Conservation (phyloP, 164 flowering plant genomes). For the Aristolochia contorta region DNA sequence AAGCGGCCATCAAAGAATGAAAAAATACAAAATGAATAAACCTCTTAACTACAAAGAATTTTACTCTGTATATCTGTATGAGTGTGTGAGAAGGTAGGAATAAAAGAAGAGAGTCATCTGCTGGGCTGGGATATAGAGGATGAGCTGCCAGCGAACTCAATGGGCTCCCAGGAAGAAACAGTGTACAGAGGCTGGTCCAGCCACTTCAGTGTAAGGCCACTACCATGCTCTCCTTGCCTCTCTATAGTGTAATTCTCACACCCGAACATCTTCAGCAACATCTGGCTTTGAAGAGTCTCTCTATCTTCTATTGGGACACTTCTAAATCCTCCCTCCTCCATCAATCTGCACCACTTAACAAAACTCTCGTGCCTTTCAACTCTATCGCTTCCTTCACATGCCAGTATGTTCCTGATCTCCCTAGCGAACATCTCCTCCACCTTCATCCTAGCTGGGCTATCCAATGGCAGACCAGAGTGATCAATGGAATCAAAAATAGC, state of each 20-base stretch:
- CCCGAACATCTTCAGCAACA: conserved; percentile 79
- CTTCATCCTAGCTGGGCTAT: conserved; percentile 53
- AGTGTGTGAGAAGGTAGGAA: not conserved
- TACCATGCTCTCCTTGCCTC: conserved; percentile 39
- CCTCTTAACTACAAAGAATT: too few relatives aligned
- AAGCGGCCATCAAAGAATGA: too few relatives aligned
- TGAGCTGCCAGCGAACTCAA: conserved; percentile 52
- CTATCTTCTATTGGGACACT: conserved; percentile 39
- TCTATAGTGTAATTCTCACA: conserved; percentile 31
- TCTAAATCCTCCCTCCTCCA: conserved; percentile 63
- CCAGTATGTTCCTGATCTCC: conserved; percentile 71
- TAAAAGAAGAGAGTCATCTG: conserved; percentile 15
- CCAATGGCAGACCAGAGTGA: conserved; percentile 37
- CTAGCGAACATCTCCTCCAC: conserved; percentile 76
- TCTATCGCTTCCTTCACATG: conserved; percentile 81
- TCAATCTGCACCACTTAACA: conserved; percentile 48
- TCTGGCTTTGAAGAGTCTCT: conserved; percentile 57
- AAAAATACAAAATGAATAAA: too few relatives aligned
- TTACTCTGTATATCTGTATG: too few relatives aligned
- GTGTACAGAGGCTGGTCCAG: conserved; percentile 74
- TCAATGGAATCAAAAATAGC: conserved; percentile 73
- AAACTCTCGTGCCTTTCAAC: conserved; percentile 69
- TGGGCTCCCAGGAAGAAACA: conserved; percentile 80
- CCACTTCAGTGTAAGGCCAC: conserved; percentile 59
- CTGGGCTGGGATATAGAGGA: conserved; percentile 50